Conservation (phyloP, 352 stramenopile genomes). For the Pythium sukuiense region DNA sequence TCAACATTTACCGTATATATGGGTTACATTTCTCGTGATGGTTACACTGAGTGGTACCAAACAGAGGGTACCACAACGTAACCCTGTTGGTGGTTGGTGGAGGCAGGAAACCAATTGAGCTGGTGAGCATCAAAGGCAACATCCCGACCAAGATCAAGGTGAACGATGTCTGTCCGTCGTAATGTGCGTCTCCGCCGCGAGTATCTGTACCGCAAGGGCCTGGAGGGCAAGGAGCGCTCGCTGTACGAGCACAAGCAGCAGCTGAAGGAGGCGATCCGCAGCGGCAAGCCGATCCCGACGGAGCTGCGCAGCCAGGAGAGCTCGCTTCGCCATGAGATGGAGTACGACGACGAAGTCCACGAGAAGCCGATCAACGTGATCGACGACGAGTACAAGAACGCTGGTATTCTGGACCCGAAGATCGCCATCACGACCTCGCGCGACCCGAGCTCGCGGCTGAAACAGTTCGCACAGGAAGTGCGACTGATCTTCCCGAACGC, state of each 20-base stretch:
- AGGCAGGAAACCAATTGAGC: conserved; percentile 1
- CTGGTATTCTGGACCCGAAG: conserved; percentile 96
- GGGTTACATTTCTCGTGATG: neutral
- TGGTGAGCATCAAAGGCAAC: conserved; percentile 13
- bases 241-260: conserved; percentile 98
- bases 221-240: conserved; percentile 94
- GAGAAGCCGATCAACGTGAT: conserved; percentile 91
- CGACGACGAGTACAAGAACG: conserved; percentile 99
- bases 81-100: conserved; percentile 21
- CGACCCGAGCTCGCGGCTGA: conserved; percentile 96
- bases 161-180: conserved; percentile 85
- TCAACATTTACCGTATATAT: neutral
- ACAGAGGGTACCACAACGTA: neutral
- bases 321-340: conserved; percentile 91
- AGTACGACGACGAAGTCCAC: conserved; percentile 90
- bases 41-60: conserved; percentile 13
- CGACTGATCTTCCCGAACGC: conserved; percentile 98
- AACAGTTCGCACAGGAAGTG: conserved; percentile 99
- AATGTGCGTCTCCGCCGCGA: conserved; percentile 98
- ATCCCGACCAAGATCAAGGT: neutral
- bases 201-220: conserved; percentile 98
- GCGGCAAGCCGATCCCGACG: conserved; percentile 96
- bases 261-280: conserved; percentile 93
- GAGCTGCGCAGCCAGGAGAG: conserved; percentile 95
- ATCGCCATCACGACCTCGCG: conserved; percentile 98